Conservation (phyloP, 768 basidiomycete genomes). For the Amanita phalloides region DNA sequence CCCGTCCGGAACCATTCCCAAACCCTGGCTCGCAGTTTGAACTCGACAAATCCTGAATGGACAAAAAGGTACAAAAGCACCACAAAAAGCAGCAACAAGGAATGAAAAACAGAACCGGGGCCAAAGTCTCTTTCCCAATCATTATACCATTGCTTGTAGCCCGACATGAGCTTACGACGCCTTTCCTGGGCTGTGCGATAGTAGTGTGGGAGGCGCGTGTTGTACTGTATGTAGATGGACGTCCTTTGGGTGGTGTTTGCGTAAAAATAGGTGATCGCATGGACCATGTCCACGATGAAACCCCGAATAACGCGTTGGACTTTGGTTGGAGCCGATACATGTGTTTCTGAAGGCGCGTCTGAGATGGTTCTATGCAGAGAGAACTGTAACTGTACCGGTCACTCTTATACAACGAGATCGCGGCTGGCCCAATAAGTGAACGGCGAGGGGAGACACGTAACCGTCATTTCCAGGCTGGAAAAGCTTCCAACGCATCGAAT, state of each 20-base stretch:
- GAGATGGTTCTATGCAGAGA: neutral
- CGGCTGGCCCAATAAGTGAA: neutral
- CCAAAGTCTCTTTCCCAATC: constrained; percentile 2
- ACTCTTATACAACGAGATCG: neutral
- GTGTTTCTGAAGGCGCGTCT: neutral
- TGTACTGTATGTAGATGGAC: neutral
- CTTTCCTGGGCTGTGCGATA: neutral
- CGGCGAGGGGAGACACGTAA: constrained; percentile 1
- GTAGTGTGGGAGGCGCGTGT: neutral
- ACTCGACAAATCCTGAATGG: neutral
- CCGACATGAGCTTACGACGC: neutral
- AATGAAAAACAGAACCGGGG: neutral
- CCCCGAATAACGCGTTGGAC: neutral
- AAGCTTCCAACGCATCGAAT: constrained; percentile 1
- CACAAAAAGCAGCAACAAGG: neutral
- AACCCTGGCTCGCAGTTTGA: neutral
- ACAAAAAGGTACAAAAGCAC: neutral
- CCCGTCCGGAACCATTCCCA: neutral
- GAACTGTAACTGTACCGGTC: neutral
- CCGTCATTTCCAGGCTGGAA: neutral
- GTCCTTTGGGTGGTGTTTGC: neutral
- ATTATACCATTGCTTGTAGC: neutral
- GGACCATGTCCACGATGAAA: neutral
- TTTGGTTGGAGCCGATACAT: neutral
- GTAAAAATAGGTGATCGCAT: neutral